A percentile compares a stretch with the other conserved stretches of the same genome.
Conservation (phyloP, 2,329 filamentous ascomycete species). For the Dactylella cylindrospora region DNA sequence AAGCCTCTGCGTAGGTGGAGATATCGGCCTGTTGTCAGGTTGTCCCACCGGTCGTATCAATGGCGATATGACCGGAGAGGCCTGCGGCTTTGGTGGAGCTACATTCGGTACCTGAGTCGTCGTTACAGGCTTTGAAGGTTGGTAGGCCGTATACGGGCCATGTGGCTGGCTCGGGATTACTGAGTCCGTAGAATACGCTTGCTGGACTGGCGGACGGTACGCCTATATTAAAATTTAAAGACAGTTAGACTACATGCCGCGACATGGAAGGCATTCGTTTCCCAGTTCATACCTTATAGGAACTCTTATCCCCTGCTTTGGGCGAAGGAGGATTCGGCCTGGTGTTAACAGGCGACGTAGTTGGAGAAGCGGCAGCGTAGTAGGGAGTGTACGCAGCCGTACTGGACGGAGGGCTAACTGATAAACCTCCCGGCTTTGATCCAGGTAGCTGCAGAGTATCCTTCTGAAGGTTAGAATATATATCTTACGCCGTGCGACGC, state of each 20-base stretch:
- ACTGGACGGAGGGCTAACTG: conserved; percentile 21
- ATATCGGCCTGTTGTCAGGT: conserved; percentile 31
- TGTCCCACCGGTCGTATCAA: conserved; percentile 22
- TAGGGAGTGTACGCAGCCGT: conserved; percentile 33
- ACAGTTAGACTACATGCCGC: neutral
- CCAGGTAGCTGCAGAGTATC: conserved; percentile 25
- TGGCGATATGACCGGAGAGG: conserved; percentile 36
- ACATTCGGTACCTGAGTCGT: conserved; percentile 37
- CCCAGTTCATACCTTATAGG: conserved; percentile 23
- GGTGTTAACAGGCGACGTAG: conserved; percentile 32
- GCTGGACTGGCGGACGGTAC: conserved; percentile 40
- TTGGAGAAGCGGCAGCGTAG: conserved; percentile 23
- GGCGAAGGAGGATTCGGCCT: conserved; percentile 32
- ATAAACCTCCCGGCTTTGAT: conserved; percentile 16
- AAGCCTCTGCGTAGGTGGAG: conserved; percentile 35
- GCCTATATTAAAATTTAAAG: conserved; percentile 18
- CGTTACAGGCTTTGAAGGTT: conserved; percentile 39
- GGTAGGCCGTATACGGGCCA: conserved; percentile 40
- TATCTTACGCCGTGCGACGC: too few relatives aligned
- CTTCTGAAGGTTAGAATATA: conserved; percentile 1
- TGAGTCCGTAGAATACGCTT: conserved; percentile 42
- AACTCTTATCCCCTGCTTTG: conserved; percentile 15
- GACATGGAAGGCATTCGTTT: neutral
- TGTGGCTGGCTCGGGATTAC: conserved; percentile 42
- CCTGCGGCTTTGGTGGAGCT: conserved; percentile 16